A percentile compares a stretch with the other conserved stretches of the same genome.
These are phyloP conservation scores for Eleusine coracana DNA, from an alignment of 176 grass and related monocot species.

Conservation along the genomic window DNA sequence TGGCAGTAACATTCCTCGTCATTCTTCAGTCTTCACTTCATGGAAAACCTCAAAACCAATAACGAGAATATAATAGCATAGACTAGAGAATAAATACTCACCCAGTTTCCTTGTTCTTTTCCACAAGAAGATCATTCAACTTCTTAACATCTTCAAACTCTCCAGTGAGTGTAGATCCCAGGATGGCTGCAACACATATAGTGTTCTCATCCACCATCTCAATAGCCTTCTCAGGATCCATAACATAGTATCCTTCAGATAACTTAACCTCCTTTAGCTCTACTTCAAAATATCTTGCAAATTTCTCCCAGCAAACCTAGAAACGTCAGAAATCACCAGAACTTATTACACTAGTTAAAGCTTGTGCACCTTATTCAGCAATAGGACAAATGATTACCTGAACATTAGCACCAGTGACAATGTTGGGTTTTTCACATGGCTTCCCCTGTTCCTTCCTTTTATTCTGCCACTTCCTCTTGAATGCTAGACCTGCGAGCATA, in stretches of 20 bases:
- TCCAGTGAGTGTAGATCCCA: conserved; percentile 80
- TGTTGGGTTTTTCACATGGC: conserved; percentile 79
- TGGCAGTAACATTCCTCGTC: neutral
- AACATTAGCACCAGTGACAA: conserved; percentile 90
- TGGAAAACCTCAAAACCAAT: neutral
- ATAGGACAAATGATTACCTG: conserved; percentile 47
- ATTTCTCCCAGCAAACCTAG: conserved; percentile 90
- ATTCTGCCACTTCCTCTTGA: conserved; percentile 90
- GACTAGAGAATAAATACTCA: neutral
- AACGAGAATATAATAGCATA: neutral
- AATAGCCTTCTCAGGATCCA: conserved; percentile 83
- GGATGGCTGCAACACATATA: conserved; percentile 79
- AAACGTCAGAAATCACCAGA: neutral
- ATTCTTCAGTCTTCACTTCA: neutral
- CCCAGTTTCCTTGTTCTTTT: conserved; percentile 87
- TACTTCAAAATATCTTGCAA: conserved; percentile 80
- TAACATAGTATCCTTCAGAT: conserved; percentile 70
- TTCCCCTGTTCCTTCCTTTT: conserved; percentile 72
- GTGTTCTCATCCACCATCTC: conserved; percentile 90
- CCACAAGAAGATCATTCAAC: conserved; percentile 61
- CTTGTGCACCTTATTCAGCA: neutral
- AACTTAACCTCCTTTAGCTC: conserved; percentile 85
- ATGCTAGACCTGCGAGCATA: conserved; percentile 82
- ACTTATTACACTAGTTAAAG: neutral
- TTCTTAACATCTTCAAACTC: conserved; percentile 77